Base-by-base conservation (phyloP, 2,329 filamentous ascomycete genomes). In the Ramularia collo-cygni region DNA sequence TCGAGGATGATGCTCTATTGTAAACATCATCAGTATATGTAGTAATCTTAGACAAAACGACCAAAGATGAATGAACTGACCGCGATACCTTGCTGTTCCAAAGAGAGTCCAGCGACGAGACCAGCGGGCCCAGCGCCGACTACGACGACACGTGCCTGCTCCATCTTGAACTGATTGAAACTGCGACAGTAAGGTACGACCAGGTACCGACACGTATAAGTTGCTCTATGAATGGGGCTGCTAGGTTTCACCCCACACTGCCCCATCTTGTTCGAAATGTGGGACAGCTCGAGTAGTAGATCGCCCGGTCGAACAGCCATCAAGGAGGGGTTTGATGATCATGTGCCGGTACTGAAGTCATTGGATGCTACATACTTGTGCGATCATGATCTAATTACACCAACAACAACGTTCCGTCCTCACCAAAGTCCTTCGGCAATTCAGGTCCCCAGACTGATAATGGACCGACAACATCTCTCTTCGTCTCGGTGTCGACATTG, bases 401-500 rank as follows among this genome's bases (percentile, higher is more conserved):
- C n/a, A 30, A 28, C 6, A 28, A 28, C 5, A 14, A 16, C 19
- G 21, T 31, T 29, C 17, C 24, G n/a, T 40, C 16, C n/a, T 37
- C 38, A 16, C 21, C 27, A 27, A 35, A 44, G 9, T 32, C 28
- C 16, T 29, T 36, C 12, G 40, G 29, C 17, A 41, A 15, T 28
- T 35, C 29, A 13, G 40, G 44, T 14, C 37, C 40, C 40, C 40
- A 43, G 24, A 43, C 33, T 18, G 31, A 31, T 21, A 43, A 26
- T 14, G 40, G 40, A 2, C 37, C 40, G 14, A 36, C 40, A 7
- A 34, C 30, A 8, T 42, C 39, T 13, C 39, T 27, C 39, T 34
- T 29, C 6, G 36, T 39, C 12, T 26, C 34, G 16, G 65, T 70
- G 47, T 74, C 66, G 42, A 74, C 65, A 47, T 76, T 76, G 2